Base-by-base conservation (phyloP, 345 rosid species). In the Bruguiera sexangula region DNA sequence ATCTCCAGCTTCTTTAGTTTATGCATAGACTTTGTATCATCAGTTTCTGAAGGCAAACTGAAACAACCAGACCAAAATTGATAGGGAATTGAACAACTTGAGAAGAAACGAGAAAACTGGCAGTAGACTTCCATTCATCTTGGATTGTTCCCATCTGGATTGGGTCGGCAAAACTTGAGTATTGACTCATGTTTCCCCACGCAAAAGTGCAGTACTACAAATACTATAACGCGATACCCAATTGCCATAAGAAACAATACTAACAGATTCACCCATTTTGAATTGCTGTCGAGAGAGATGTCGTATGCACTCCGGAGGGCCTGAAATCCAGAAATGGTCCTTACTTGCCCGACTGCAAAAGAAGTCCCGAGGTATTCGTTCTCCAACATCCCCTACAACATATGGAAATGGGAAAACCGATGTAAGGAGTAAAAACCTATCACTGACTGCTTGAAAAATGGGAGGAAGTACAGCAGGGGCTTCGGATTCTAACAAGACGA, bases 181-280 rank as follows among this genome's bases (percentile, higher is more conserved):
- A 83, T 32, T 8, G 86, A 77, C 27, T 56, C 69, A 29, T 73
- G 70, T 26, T 69, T 78, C 37, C 71, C 77, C 19, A 60, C 75
- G 65, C 80, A 77, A 79, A 89, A 81, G 69, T 83, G 86, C 58
- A 96, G 81, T 59, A 92, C 69, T 66, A 84, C 69, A 43, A 85
- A 85, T 70, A 90, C 86, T 55, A 92, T 59, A 69, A 92, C 53
- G 26, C 96, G 86, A 62, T 96, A 96, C 16, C 65, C 89, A n/a
- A 87, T 82, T 20, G 88, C 92, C 99, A 96, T 92, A 30, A 89
- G 80, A 75, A 89, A 74, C 73, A 96, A 77, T 13, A 84, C 88
- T 76, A 96, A 77, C 63, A 96, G 75, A 75, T 96, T 92, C 82
- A 78, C 77, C 99, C 99, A 95, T 79, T 95, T 95, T 51, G 99